Percentiles rank a stretch among this genome's conserved stretches.
Conservation (phyloP, 495 filamentous ascomycete species). For the Jackrogersella minutella region DNA sequence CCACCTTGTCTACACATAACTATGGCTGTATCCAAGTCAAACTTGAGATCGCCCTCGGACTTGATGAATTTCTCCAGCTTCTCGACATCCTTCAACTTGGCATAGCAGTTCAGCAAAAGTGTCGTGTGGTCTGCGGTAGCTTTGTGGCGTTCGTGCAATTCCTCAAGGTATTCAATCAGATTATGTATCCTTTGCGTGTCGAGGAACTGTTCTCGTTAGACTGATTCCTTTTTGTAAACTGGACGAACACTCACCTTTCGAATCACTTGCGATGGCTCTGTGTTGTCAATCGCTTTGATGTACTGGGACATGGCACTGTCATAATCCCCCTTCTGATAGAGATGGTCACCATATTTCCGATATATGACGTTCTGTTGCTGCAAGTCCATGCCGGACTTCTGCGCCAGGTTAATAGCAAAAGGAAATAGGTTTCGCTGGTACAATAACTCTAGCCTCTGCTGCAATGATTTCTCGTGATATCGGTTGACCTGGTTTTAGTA, state of each 20-base stretch:
- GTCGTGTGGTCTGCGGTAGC: constrained; percentile 98
- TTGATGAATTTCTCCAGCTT: constrained; percentile 98
- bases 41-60: constrained; percentile 91
- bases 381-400: constrained; percentile 80
- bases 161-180: constrained; percentile 96
- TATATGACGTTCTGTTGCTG: constrained; percentile 90
- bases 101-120: constrained; percentile 93
- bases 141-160: constrained; percentile 91
- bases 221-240: neutral
- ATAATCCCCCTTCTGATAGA: constrained; percentile 95
- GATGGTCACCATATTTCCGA: constrained; percentile 90
- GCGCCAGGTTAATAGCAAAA: constrained; percentile 89
- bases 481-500: constrained; percentile 69
- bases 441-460: constrained; percentile 90
- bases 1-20: constrained; percentile 97
- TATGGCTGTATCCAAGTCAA: constrained; percentile 96
- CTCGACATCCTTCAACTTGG: constrained; percentile 93
- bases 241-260: constrained; percentile 67
- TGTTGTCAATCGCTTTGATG: constrained; percentile 92
- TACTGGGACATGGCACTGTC: constrained; percentile 99
- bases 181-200: constrained; percentile 98
- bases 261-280: constrained; percentile 93
- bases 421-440: constrained; percentile 94
- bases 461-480: constrained; percentile 90
- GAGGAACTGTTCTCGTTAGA: constrained; percentile 68